Evolutionary conservation across 2,329 filamentous ascomycete genomes (phyloP), one percentile per base, ranked within the genome.

Genomic region (Onygena corvina): DNA sequence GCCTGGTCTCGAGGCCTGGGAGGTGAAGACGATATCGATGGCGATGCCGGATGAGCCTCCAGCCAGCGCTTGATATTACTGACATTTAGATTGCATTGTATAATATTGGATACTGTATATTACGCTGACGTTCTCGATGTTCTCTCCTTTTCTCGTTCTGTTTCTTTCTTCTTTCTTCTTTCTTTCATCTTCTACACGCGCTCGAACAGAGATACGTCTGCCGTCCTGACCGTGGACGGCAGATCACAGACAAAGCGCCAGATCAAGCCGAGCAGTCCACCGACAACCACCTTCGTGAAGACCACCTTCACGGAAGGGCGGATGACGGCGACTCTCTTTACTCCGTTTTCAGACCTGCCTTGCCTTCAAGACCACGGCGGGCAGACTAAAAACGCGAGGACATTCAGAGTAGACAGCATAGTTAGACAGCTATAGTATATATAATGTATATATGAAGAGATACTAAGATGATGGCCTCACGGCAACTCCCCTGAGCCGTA

Each of bases 21-120:
- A 78, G 48, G 71, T 87, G 21, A 77, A 79, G 53, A 84, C 90
- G 62, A 79, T 94, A 69, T 77, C 74, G 4, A 81, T 89, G 60
- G n/a, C n/a, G n/a, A 27, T 56, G 16, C 36, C 35, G 3, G 20
- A n/a, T 11, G 35, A 40, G 6, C 35, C 35, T n/a, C 14, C 16
- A 5, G 35, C 35, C 35, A 3, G 33, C 33, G 33, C 18, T 16
- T 33, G 30, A 4, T 33, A n/a, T 4, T 33, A 12, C 5, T 33
- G 12, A 33, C 30, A 33, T 33, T n/a, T n/a, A n/a, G n/a, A n/a
- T n/a, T n/a, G n/a, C n/a, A n/a, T n/a, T n/a, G n/a, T n/a, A n/a
- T n/a, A n/a, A 33, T 12, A n/a, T 33, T 33, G 27, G 27, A 11
- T 11, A 5, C 4, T 29, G 4, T 5, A 29, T 29, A 11, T 5